Percentiles rank a stretch among this genome's conserved stretches.
Conservation (phyloP, 2,329 filamentous ascomycete genomes). For the Lasiodiplodia hormozganensis region DNA sequence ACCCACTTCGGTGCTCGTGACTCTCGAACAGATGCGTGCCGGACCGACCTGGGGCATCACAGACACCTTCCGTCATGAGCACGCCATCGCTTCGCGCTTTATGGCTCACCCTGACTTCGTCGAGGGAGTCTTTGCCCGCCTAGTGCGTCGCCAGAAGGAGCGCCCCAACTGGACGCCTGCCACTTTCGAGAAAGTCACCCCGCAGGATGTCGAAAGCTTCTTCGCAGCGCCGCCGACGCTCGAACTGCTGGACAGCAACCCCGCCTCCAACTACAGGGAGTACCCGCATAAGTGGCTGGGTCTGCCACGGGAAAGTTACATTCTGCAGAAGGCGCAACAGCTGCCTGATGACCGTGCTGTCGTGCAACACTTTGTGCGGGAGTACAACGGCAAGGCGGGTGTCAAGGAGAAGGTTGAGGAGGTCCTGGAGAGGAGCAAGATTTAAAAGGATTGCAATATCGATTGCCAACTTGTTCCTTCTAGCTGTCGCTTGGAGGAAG, state of each 20-base stretch:
- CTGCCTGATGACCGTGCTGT: conserved; percentile 44
- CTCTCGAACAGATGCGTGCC: conserved; percentile 80
- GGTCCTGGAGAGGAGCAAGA: conserved; percentile 56
- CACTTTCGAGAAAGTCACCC: conserved; percentile 70
- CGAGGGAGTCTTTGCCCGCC: conserved; percentile 83
- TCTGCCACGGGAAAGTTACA: conserved; percentile 74
- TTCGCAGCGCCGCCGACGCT: conserved; percentile 65
- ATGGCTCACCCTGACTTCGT: conserved; percentile 92
- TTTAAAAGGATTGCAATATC: not conserved
- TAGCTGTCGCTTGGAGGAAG: not conserved
- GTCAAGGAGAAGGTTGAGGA: conserved; percentile 66
- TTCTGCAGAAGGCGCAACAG: conserved; percentile 46
- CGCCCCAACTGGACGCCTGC: conserved; percentile 79
- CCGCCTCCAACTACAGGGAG: conserved; percentile 65
- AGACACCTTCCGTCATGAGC: conserved; percentile 84
- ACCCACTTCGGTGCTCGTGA: conserved; percentile 85
- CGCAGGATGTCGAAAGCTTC: conserved; percentile 70
- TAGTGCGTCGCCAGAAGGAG: conserved; percentile 72
- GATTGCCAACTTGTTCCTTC: not conserved
- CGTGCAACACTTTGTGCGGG: conserved; percentile 48
- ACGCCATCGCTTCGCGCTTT: conserved; percentile 83
- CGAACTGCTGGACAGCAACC: conserved; percentile 61
- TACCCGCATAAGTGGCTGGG: conserved; percentile 78
- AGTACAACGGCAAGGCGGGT: conserved; percentile 54
- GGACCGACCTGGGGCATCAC: conserved; percentile 79